Evolutionary conservation across 768 basidiomycete species (phyloP), one percentile per base, ranked within the genome.

Genomic region (Termitomyces bulborhizus): DNA sequence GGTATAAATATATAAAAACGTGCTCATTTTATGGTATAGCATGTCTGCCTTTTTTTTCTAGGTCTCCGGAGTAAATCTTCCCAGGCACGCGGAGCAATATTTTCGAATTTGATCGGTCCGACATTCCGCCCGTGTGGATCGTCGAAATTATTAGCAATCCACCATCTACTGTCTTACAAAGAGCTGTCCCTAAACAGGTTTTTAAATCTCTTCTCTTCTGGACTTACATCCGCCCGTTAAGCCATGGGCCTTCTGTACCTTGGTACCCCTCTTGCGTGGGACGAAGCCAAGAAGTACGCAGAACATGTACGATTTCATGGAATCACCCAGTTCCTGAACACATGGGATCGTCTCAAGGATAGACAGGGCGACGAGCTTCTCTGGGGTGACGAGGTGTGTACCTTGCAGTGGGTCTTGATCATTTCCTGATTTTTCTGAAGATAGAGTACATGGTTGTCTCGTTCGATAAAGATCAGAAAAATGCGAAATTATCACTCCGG

Each of bases 371-470:
- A 98, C 65, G 90, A 93, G 60, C 75, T 99, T 31, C 79, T 97
- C 11, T 99, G 97, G 97, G 97, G 97, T 16, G 97, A 99, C 66
- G 97, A 99, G 88, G 96, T 96, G 69, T 54, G 71, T 37, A 11
- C 3, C 9, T 39, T 40, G 15, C n/a, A 39, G 16, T 39, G 24
- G 16, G 16, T 8, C 9, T 37, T 26, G 8, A 46, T 15, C 31
- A 15, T 27, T 24, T 27, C 1, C 21, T 53, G 32, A 43, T 29
- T 13, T 29, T 31, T 62, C 18, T 46, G 45, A 65, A 97, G 95
- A 79, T 99, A 61, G 97, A 99, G 68, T 98, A 98, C 69, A 91
- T 98, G 86, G 89, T 98, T 58, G 76, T 98, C 55, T 77, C 85
- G 9, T 88, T 96, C 68, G 88, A 97, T 70, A 76, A 90, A 60